Evolutionary conservation across 2,329 filamentous ascomycete species (phyloP).

Genomic region (Dactylonectria macrodidyma): DNA sequence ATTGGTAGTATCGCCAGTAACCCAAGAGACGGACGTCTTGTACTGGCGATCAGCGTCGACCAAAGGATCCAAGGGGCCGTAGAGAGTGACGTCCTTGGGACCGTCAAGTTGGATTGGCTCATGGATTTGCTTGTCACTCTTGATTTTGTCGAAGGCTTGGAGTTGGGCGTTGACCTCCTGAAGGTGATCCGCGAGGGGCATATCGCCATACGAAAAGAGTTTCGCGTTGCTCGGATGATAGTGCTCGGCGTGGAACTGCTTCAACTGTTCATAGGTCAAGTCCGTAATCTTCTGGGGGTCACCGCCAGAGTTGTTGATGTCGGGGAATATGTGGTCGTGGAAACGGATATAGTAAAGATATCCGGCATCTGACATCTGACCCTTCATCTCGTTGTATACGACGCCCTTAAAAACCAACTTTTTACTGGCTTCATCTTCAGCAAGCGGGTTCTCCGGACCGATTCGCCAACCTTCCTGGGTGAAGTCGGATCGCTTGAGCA

Average conservation of each 20-base stretch:
- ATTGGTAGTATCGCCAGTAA: conserved; percentile 86
- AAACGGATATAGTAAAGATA: conserved; percentile 97
- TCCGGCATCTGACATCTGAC: conserved; percentile 96
- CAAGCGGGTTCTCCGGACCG: conserved; percentile 88
- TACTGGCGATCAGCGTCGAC: conserved; percentile 89
- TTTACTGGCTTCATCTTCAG: conserved; percentile 70
- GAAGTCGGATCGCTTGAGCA: conserved; percentile 93
- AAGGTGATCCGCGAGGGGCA: conserved; percentile 87
- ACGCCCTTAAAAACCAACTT: conserved; percentile 95
- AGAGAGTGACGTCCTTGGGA: conserved; percentile 78
- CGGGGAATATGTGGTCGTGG: conserved; percentile 93
- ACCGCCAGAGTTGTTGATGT: conserved; percentile 95
- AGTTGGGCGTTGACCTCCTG: conserved; percentile 84
- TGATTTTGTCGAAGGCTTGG: conserved; percentile 78
- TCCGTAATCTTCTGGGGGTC: conserved; percentile 98
- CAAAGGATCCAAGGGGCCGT: conserved; percentile 89
- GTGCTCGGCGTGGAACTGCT: conserved; percentile 89
- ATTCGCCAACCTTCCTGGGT: conserved; percentile 97
- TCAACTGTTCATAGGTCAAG: conserved; percentile 90
- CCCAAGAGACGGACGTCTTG: conserved; percentile 96
- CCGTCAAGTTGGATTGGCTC: conserved; percentile 81
- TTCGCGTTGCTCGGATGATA: conserved; percentile 99
- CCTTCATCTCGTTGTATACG: conserved; percentile 99
- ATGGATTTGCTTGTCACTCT: conserved; percentile 81
- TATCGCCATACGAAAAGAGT: conserved; percentile 94